phyloP scores from a whole-genome alignment of 2,329 filamentous ascomycete species.

The Aspergillus sp. region DNA sequence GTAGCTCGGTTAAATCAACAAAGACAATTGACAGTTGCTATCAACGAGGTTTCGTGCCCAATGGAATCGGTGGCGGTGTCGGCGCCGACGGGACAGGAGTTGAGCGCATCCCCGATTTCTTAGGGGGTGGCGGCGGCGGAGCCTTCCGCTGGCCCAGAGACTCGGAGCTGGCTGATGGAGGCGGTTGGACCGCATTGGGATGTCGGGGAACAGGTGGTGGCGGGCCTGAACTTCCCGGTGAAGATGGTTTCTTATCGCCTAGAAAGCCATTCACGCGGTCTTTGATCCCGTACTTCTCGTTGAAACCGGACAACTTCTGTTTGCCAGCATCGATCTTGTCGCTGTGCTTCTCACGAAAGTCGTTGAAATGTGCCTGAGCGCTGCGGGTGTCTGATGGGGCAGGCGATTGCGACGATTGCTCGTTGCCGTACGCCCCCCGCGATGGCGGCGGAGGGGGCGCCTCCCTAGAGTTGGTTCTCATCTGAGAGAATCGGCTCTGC shows the following conservation, averaged over 20 bases:
- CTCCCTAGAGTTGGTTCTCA: constrained; percentile 41
- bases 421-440: constrained; percentile 44
- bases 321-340: constrained; percentile 66
- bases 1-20: too few species aligned
- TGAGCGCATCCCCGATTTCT: constrained; percentile 52
- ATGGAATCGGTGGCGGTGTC: constrained; percentile 56
- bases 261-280: constrained; percentile 50
- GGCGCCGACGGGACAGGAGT: constrained; percentile 29
- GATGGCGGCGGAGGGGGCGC: constrained; percentile 30
- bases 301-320: constrained; percentile 52
- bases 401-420: constrained; percentile 58
- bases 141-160: constrained; percentile 48
- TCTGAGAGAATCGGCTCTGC: constrained; percentile 64
- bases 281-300: constrained; percentile 40
- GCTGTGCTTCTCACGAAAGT: constrained; percentile 69
- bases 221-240: constrained; percentile 16
- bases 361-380: constrained; percentile 61
- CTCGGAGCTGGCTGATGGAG: constrained; percentile 30
- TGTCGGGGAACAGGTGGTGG: constrained; percentile 22
- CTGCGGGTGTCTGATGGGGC: constrained; percentile 60
- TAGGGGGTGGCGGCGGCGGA: constrained; percentile 59
- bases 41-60: constrained; percentile 58
- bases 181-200: constrained; percentile 23
- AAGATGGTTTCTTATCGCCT: constrained; percentile 39
- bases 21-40: too few species aligned